Base-by-base conservation (phyloP, 495 filamentous ascomycete species). In the Aspergillus olivimuriae region DNA sequence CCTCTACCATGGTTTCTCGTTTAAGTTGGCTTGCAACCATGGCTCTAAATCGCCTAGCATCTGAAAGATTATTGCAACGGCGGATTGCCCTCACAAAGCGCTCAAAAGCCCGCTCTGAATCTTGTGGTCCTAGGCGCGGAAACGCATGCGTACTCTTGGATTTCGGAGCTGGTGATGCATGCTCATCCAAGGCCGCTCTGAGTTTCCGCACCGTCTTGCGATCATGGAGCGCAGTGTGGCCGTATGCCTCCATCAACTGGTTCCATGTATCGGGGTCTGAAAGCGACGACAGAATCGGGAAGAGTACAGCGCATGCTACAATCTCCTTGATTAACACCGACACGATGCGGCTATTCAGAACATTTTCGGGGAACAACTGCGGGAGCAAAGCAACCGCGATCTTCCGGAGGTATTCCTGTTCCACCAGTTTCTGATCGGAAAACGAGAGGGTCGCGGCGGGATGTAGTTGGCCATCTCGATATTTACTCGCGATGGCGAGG, bases 251-350 rank as follows among this genome's bases (percentile, higher is more conserved):
- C 74, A 97, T 86, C 49, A 94, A 54, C 55, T 94, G 89, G 58
- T 97, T 97, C 92, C 92, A 96, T 2, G 84, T 90, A 70, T 99
- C 94, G 8, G 94, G 90, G 48, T 97, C 92, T 14, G 87, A 70
- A 5, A 70, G 48, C 6, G 55, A 35, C 18, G 61, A 61, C 26
- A 68, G 51, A 12, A 68, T 41, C 7, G 69, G 68, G 30, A 64
- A 51, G n/a, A 72, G 53, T 10, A 72, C 56, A 4, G 66, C 65
- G 22, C 69, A 73, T n/a, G 69, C 73, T 4, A 94, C 77, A 45
- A 97, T 80, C 66, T 99, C 94, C 49, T 83, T 80, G 22, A 95
- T 73, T 28, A 99, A 63, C 10, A 86, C 84, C 15, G 74, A 75
- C 9, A 95, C 89, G 37, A 85, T 78, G 24, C 85, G 74, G 52